phyloP scores from a whole-genome alignment of 2,329 filamentous ascomycete species.

The Mariannaea sp. region DNA sequence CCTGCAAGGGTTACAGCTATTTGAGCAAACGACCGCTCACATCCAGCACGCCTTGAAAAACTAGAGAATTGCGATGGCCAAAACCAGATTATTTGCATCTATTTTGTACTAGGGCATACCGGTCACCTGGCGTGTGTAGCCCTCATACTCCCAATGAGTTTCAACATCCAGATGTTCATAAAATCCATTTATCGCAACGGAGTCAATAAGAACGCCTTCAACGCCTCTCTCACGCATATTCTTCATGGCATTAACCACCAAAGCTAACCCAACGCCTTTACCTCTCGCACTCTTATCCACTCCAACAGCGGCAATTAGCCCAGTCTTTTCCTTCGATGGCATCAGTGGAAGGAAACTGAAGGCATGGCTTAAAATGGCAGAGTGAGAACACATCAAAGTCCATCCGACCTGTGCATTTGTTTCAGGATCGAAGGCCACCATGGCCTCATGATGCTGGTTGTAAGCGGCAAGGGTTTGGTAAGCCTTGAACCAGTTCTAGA shows the following conservation, averaged over 20 bases:
- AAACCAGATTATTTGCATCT: too few relatives aligned
- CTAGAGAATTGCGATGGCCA: too few relatives aligned
- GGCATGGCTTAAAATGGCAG: neutral
- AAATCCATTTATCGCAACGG: conserved; percentile 28
- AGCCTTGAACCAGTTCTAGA: conserved; percentile 23
- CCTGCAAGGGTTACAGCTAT: too few relatives aligned
- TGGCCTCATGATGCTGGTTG: conserved; percentile 24
- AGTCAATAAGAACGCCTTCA: conserved; percentile 29
- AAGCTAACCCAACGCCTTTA: conserved; percentile 26
- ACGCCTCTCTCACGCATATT: conserved; percentile 28
- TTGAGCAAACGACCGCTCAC: too few relatives aligned
- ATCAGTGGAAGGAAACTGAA: conserved; percentile 29
- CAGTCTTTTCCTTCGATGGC: conserved; percentile 28
- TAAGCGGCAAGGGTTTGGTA: conserved; percentile 26
- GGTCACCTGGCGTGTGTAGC: too few relatives aligned
- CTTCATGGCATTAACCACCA: conserved; percentile 32
- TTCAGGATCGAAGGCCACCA: conserved; percentile 33
- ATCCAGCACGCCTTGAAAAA: too few relatives aligned
- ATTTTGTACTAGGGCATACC: too few relatives aligned
- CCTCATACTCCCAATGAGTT: conserved; percentile 28
- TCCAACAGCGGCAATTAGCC: conserved; percentile 31
- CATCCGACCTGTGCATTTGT: conserved; percentile 34
- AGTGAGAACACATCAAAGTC: conserved; percentile 32
- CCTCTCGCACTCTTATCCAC: conserved; percentile 29
- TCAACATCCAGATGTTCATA: conserved; percentile 31